These are phyloP conservation scores for Aspergillus quadricinctus DNA, from an alignment of 2,329 filamentous ascomycete species.

Conservation along the genomic window DNA sequence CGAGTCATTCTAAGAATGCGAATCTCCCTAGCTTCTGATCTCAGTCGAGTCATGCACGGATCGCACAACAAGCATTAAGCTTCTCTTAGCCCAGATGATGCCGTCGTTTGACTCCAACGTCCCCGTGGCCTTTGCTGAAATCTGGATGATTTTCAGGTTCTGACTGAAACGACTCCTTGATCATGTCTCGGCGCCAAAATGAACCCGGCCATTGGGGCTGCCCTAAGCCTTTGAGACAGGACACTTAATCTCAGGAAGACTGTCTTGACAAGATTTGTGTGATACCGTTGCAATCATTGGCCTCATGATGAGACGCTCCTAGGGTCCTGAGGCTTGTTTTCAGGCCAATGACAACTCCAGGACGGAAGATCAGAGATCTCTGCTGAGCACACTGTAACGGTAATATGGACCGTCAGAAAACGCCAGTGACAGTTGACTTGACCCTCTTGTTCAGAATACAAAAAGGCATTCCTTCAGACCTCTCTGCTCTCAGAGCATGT, in stretches of 20 bases:
- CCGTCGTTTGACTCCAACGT: not conserved
- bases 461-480: not conserved
- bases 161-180: not conserved
- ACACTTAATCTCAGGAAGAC: not conserved
- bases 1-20: not conserved
- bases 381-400: not conserved
- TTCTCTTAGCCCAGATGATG: not conserved
- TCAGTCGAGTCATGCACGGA: not conserved
- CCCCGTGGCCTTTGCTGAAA: constrained; percentile 1
- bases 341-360: not conserved
- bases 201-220: not conserved
- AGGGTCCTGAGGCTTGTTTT: not conserved
- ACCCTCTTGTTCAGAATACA: not conserved
- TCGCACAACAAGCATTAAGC: not conserved
- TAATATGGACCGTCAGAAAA: not conserved
- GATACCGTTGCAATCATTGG: not conserved
- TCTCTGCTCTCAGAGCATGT: not conserved
- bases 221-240: not conserved
- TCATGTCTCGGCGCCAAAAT: not conserved
- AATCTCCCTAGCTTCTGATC: not conserved
- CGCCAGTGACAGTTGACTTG: not conserved
- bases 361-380: not conserved
- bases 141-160: not conserved
- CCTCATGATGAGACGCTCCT: not conserved
- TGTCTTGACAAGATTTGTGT: not conserved